Base-by-base conservation (phyloP, 1,139 yeast genomes). In the Suhomyces yuchorum region DNA sequence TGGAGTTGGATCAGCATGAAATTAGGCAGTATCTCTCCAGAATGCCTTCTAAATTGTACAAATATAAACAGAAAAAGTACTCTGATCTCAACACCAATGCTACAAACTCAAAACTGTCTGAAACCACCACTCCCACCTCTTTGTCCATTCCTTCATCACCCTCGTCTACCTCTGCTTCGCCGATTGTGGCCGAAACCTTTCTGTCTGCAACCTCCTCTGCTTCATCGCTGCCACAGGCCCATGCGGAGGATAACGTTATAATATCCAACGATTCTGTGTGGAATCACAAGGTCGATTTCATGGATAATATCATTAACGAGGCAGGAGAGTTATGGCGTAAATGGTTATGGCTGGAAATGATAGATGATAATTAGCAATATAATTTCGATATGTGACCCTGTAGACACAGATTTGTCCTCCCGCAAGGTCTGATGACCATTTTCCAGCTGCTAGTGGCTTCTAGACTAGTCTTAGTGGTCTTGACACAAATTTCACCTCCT, bases 241-340 rank as follows among this genome's bases (percentile, higher is more conserved):
- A 40, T 14, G 30, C 40, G 6, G 48, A 47, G 7, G 51, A 53
- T 35, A 47, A 36, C 19, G 36, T 53, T 52, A 50, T 73, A 59
- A 55, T 74, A 43, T 67, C 80, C 32, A 72, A 72, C 49, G 76
- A 70, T 50, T 64, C 71, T 6, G 53, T 55, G 14, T 60, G 60
- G 47, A 65, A 63, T 46, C 73, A 65, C 51, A 68, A 70, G 33
- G 72, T 78, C 43, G 78, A 78, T 56, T 89, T 84, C 60, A 81
- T 85, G 63, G 92, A 86, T 58, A 82, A 82, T 53, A 78, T 90
- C 30, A 75, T 90, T 39, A 70, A 71, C 44, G 96, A 87, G 63
- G 92, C 96, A 2, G 96, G 96, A 15, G 96, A 88, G 59, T 73
- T 88, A 44, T 90, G 96, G 96, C 75, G 96, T 51, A 85, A 85